Evolutionary conservation across 2,329 filamentous ascomycete species (phyloP).

Genomic region (Phialophora verrucosa): DNA sequence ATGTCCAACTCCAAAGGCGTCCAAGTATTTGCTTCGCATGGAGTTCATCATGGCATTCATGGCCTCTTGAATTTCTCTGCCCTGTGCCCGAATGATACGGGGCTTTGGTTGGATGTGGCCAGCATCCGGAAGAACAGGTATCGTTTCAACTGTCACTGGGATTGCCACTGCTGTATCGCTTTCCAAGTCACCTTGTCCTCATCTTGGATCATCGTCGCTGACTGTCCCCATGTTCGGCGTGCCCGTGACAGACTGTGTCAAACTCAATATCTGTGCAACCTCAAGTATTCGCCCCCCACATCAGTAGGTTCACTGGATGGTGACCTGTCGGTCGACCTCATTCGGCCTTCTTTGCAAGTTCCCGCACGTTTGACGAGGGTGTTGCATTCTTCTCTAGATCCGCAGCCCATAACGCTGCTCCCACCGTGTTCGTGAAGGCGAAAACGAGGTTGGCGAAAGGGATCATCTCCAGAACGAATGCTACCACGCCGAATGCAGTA

Average conservation of each 20-base stretch:
- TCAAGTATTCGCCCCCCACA: not conserved
- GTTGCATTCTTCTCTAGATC: slow-evolving; percentile 68
- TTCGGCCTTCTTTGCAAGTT: slow-evolving; percentile 44
- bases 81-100: not conserved
- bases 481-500: slow-evolving; percentile 80
- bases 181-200: not conserved
- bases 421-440: slow-evolving; percentile 88
- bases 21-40: not conserved
- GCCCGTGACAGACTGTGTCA: slow-evolving; percentile 9
- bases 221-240: slow-evolving; percentile 8
- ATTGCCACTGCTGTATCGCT: slow-evolving; percentile 11
- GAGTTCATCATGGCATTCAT: slow-evolving; percentile 7
- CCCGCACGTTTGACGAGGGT: slow-evolving; percentile 42
- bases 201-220: slow-evolving; percentile 9
- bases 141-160: slow-evolving; percentile 21
- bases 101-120: slow-evolving; percentile 9
- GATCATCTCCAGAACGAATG: slow-evolving; percentile 82
- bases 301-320: not conserved
- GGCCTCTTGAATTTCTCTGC: not conserved
- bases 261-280: slow-evolving; percentile 14
- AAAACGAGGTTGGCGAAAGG: slow-evolving; percentile 84
- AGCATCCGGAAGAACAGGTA: not conserved
- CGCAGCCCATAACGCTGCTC: slow-evolving; percentile 91
- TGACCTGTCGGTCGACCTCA: slow-evolving; percentile 28
- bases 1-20: not conserved